Evolutionary conservation across 345 rosid genomes (phyloP), one percentile per base, ranked within the genome.

Genomic region (Eucalyptus polybractea): DNA sequence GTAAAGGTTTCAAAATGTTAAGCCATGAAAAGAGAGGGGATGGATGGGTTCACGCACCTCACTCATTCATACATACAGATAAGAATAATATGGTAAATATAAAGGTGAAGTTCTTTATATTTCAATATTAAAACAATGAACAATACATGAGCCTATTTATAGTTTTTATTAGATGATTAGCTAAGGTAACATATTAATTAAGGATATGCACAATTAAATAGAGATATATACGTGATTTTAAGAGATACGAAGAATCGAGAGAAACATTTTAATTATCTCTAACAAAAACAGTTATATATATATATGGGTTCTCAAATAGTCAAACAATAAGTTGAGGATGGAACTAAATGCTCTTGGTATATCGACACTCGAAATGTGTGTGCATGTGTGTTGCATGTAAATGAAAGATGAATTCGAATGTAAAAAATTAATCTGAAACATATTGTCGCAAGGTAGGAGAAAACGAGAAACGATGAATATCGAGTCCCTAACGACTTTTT

Each of bases 241-340:
- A n/a, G 10, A 65, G 76, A 65, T 65, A n/a, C 0, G 3, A 8
- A n/a, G 40, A 65, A n/a, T n/a, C 10, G 0, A n/a, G 17, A n/a
- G 37, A 65, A 65, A 65, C 17, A n/a, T n/a, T 65, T 4, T 65
- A 29, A n/a, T 65, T 65, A 14, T 65, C 40, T 65, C 33, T 65
- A n/a, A n/a, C 7, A 24, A 56, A 56, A 56, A 56, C 4, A 56
- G 2, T 53, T 53, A 53, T 17, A 53, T 53, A 3, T 33, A 33
- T 51, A 42, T 42, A 40, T 40, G 62, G 62, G 29, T 69, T 69
- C 12, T 69, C 42, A 33, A 62, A 33, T 69, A 69, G 42, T 33
- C 44, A 33, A 67, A 15, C 24, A 17, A 72, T 33, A 72, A 72
- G 13, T 72, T 72, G 25, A 21, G 13, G 45, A 72, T 33, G 25